A percentile compares a stretch with the other conserved stretches of the same genome.
Evolutionary conservation across 228 moss, liverwort and hornwort species (phyloP).

Genomic region (Sphagnum fallax): DNA sequence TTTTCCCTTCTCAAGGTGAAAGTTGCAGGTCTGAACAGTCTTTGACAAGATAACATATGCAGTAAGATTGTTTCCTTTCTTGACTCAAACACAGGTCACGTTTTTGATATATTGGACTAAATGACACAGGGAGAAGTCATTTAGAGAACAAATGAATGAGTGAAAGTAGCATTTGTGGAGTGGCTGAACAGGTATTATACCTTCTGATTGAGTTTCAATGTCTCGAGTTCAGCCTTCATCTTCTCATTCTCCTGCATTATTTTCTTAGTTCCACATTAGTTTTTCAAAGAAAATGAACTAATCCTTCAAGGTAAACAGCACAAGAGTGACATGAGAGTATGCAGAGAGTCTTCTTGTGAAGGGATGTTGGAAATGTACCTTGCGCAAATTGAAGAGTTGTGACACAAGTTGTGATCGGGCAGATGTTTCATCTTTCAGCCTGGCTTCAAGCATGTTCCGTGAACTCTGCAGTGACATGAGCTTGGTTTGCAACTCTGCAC

Average conservation of each 20-base stretch:
- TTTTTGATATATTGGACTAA: too few species aligned
- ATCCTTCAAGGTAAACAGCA: not conserved
- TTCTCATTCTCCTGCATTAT: conserved; percentile 56
- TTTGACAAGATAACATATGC: not conserved
- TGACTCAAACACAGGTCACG: too few species aligned
- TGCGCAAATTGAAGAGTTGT: conserved; percentile 64
- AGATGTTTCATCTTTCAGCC: conserved; percentile 78
- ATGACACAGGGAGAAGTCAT: too few species aligned
- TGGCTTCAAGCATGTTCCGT: conserved; percentile 41
- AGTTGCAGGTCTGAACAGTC: not conserved
- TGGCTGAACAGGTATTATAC: conserved; percentile 6
- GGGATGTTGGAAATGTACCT: conserved; percentile 23
- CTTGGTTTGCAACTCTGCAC: conserved; percentile 54
- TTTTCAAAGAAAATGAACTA: not conserved
- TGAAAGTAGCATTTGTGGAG: too few species aligned
- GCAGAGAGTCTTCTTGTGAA: not conserved
- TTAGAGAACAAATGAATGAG: too few species aligned
- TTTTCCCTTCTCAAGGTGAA: not conserved
- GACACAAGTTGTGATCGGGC: conserved; percentile 86
- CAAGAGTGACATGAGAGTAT: not conserved
- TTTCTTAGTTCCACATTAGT: not conserved
- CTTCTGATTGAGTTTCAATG: conserved; percentile 77
- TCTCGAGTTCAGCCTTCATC: conserved; percentile 52
- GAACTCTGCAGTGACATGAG: conserved; percentile 49
- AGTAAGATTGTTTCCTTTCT: too few species aligned